Base-by-base conservation (phyloP, 495 filamentous ascomycete genomes). In the Podospora pseudoanserina region DNA sequence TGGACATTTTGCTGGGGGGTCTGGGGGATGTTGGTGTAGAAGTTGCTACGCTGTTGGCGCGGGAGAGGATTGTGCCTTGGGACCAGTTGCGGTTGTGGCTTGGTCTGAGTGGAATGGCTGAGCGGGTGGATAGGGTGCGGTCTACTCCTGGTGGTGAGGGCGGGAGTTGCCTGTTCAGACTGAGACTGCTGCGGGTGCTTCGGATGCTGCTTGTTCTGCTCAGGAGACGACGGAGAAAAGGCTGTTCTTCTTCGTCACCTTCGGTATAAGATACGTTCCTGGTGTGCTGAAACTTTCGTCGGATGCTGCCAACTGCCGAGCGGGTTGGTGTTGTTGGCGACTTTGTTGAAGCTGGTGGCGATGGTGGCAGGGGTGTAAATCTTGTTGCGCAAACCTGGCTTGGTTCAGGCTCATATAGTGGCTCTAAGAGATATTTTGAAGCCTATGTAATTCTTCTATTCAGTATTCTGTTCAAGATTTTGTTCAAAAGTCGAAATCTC, bases 351-450 rank as follows among this genome's bases (percentile, higher is more conserved):
- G 66, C 28, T 57, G 78, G 79, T 7, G 76, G 77, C 18, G 76
- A 79, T 27, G 77, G 72, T 62, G 66, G 73, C 6, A 68, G 60
- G 2, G 63, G 61, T 32, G 69, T 69, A 49, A 71, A 27, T 56
- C 67, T 72, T 53, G 75, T 73, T 60, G 75, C 75, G 60, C 39
- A 74, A 19, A 73, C 67, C 67, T 77, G 72, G 49, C 66, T 76
- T 4, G 75, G 75, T 58, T 76, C 74, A 5, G 70, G 75, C 15
- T 76, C 72, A 67, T 76, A 66, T n/a, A 77, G 54, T 16, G 88
- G 87, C 63, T 86, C 86, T 30, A 90, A 81, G 9, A 89, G 79
- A 70, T 86, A 84, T 59, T 83, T 82, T 54, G 77, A 75, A 4
- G 86, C 85, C 85, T 88, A 63, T 58, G 16, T 56, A 19, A 1